Evolutionary conservation across 2,329 filamentous ascomycete species (phyloP), one percentile per base, ranked within the genome.

Genomic region (Phialocephala sp.): DNA sequence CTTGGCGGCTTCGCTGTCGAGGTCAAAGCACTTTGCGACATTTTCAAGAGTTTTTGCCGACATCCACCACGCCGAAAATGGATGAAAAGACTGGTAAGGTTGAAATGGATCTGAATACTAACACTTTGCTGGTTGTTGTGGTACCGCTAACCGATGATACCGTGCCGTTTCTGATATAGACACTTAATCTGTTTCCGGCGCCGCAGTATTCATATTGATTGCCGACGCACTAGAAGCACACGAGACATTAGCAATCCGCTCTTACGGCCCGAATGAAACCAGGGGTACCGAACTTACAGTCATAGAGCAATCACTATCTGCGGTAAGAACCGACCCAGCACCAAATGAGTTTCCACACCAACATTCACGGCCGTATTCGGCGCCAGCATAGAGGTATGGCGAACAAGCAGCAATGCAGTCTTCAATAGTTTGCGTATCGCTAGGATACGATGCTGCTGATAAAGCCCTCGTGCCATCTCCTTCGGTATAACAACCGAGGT

Each of bases 341-440:
- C 63, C 47, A 27, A 74, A 69, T 2, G 68, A 69, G 61, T 75
- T 69, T 18, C 73, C 76, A 69, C 76, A 77, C 68, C 71, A 77
- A 56, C 77, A 78, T 68, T 78, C 63, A 18, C 63, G 63, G 18
- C 63, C 39, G 20, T 50, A 47, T 61, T 45, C 70, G 69, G 4
- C 74, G 64, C 82, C 82, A 50, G 76, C 74, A 77, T 82, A 73
- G n/a, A 64, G 67, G 66, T 80, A 82, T 5, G 58, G 60, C 15
- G 68, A 45, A 43, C 71, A 72, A 50, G 60, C 63, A n/a, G 68
- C 62, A 24, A 67, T 60, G 55, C 71, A 72, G 0, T 35, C 32
- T 50, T 68, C 66, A 9, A 72, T 59, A 0, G 70, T 72, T n/a
- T 64, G 50, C 8, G 59, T 63, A 11, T 68, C 64, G 8, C 52